Conservation (phyloP, 164 flowering plant species). For the Vitis labrusca region DNA sequence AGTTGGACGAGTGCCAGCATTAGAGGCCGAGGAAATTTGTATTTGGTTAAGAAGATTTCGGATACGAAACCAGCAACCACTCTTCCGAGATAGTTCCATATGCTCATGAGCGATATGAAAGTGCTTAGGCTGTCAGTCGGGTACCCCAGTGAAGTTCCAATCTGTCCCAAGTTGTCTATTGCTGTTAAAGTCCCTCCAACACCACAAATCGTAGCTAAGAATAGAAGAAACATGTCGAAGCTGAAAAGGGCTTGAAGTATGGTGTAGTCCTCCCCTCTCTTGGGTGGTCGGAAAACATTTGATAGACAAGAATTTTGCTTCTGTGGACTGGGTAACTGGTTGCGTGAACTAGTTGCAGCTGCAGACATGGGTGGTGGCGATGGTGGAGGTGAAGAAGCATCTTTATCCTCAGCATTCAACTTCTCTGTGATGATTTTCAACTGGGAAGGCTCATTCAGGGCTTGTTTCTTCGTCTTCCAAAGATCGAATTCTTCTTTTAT, state of each 20-base stretch:
- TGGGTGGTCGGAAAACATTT: constrained; percentile 39
- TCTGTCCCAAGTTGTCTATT: constrained; percentile 70
- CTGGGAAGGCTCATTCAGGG: not conserved
- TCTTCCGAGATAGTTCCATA: constrained; percentile 65
- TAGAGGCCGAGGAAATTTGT: constrained; percentile 56
- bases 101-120: constrained; percentile 59
- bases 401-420: too few species aligned
- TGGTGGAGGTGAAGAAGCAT: not conserved
- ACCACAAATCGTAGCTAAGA: constrained; percentile 52
- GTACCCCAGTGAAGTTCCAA: constrained; percentile 53
- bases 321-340: not conserved
- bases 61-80: constrained; percentile 52
- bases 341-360: not conserved
- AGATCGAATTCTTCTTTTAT: constrained; percentile 16
- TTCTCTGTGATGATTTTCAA: too few species aligned
- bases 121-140: constrained; percentile 38
- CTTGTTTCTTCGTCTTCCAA: constrained; percentile 10
- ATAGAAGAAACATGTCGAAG: constrained; percentile 58
- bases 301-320: constrained; percentile 19
- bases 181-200: constrained; percentile 58
- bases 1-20: constrained; percentile 42
- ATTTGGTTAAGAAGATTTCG: constrained; percentile 40
- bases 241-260: constrained; percentile 66
- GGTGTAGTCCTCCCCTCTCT: constrained; percentile 64
- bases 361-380: not conserved